Conservation (phyloP, 2,329 filamentous ascomycete species). For the Arthrobotrys sinensis region DNA sequence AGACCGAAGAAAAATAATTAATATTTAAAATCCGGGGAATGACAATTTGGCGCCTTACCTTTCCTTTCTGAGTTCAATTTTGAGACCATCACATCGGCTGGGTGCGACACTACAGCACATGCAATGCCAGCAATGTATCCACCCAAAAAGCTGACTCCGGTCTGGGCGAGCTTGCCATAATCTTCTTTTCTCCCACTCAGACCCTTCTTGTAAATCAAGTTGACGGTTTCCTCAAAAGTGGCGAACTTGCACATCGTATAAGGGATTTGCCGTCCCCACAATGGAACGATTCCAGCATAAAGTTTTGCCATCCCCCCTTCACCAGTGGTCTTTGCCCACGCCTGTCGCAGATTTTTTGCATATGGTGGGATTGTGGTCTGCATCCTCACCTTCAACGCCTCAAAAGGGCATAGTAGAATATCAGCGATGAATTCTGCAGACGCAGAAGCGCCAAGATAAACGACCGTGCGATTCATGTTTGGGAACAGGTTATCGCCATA, state of each 20-base stretch:
- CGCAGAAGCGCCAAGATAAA: conserved; percentile 84
- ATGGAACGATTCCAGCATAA: conserved; percentile 90
- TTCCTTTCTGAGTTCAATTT: conserved; percentile 87
- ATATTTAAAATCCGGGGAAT: conserved; percentile 22
- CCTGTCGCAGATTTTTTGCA: conserved; percentile 69
- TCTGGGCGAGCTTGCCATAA: conserved; percentile 86
- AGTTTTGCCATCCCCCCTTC: conserved; percentile 69
- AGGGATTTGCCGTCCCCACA: conserved; percentile 88
- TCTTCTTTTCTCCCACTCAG: conserved; percentile 84
- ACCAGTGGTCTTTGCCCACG: conserved; percentile 57
- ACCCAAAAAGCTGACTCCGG: conserved; percentile 84
- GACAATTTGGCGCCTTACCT: conserved; percentile 45
- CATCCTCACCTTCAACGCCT: conserved; percentile 84
- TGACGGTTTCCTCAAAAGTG: conserved; percentile 90
- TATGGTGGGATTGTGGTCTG: conserved; percentile 88
- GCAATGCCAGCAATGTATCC: conserved; percentile 91
- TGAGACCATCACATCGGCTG: conserved; percentile 90
- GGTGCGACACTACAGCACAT: conserved; percentile 85
- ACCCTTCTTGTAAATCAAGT: conserved; percentile 80
- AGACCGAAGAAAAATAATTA: background rate
- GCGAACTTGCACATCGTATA: conserved; percentile 94
- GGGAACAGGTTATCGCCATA: conserved; percentile 54
- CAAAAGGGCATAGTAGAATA: conserved; percentile 86
- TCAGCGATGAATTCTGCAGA: conserved; percentile 85
- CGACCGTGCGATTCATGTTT: conserved; percentile 77